Percentiles rank a stretch among this genome's conserved stretches.
Conservation (phyloP, 306 rosid genomes). For the Acacia confusa region DNA sequence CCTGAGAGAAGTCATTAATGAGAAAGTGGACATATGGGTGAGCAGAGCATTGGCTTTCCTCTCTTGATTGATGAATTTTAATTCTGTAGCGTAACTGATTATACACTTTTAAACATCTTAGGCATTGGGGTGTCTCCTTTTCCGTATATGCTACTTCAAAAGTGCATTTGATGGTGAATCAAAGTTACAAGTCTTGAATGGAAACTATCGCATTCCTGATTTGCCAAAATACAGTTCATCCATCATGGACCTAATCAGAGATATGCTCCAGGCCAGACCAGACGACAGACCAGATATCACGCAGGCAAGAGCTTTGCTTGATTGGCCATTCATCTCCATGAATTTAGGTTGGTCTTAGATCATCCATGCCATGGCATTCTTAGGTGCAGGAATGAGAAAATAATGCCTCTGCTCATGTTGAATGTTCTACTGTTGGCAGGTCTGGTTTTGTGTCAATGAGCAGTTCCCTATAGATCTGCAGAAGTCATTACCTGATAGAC, state of each 20-base stretch:
- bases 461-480: slow-evolving; percentile 75
- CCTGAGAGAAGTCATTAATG: slow-evolving; percentile 81
- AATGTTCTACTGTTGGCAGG: slow-evolving; percentile 53
- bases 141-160: slow-evolving; percentile 95
- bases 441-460: slow-evolving; percentile 96
- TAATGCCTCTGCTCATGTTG: slow-evolving; percentile 42
- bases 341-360: slow-evolving; percentile 99
- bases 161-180: slow-evolving; percentile 98
- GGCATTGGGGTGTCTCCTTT: slow-evolving; percentile 99
- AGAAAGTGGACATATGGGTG: slow-evolving; percentile 99
- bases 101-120: slow-evolving; percentile 39
- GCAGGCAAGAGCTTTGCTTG: slow-evolving; percentile 99
- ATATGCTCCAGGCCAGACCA: slow-evolving; percentile 93
- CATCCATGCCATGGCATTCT: slow-evolving; percentile 56
- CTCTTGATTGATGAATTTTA: slow-evolving; percentile 12
- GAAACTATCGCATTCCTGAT: slow-evolving; percentile 97
- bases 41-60: slow-evolving; percentile 38
- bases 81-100: slow-evolving; percentile 16
- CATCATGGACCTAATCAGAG: slow-evolving; percentile 75
- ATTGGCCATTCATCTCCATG: slow-evolving; percentile 99
- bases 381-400: slow-evolving; percentile 51
- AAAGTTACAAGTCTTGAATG: slow-evolving; percentile 93
- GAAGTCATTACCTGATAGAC: slow-evolving; percentile 87
- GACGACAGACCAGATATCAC: slow-evolving; percentile 99
- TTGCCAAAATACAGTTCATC: slow-evolving; percentile 66